These are phyloP conservation scores for Sedum album DNA, from an alignment of 164 flowering plant species.

Conservation along the genomic window DNA sequence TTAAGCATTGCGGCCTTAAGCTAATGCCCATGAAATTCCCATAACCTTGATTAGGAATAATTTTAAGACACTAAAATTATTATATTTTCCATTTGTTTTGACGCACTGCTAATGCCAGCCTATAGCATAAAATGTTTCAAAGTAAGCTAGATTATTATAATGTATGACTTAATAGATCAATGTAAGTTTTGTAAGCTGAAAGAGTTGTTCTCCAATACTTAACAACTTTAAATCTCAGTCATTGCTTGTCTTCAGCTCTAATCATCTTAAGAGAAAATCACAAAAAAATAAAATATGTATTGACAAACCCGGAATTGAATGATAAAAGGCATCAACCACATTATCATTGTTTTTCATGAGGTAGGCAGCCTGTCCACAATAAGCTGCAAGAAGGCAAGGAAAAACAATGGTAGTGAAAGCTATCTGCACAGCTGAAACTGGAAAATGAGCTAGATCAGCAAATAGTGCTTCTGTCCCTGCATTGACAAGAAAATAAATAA, in stretches of 20 bases:
- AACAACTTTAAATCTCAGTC: neutral
- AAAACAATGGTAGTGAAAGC: conserved; percentile 86
- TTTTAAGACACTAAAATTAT: neutral
- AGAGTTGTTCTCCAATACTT: neutral
- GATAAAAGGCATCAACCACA: conserved; percentile 72
- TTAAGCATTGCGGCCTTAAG: neutral
- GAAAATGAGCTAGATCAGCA: conserved; percentile 90
- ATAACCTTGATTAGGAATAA: neutral
- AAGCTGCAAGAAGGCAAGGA: conserved; percentile 91
- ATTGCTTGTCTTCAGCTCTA: neutral
- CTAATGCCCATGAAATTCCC: neutral
- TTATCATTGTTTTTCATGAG: conserved; percentile 54
- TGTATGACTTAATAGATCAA: neutral
- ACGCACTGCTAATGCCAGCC: neutral
- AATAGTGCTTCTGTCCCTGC: conserved; percentile 97
- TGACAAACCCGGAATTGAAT: conserved; percentile 77
- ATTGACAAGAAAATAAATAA: conserved; percentile 4
- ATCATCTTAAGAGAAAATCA: neutral
- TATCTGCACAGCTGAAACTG: conserved; percentile 75
- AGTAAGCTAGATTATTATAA: neutral
- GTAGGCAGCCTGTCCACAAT: conserved; percentile 95
- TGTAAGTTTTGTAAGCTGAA: neutral
- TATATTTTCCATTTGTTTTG: neutral
- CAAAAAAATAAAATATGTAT: neutral
- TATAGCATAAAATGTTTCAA: neutral